Conservation (phyloP, 352 stramenopile genomes). For the Phytophthora agathidicida region DNA sequence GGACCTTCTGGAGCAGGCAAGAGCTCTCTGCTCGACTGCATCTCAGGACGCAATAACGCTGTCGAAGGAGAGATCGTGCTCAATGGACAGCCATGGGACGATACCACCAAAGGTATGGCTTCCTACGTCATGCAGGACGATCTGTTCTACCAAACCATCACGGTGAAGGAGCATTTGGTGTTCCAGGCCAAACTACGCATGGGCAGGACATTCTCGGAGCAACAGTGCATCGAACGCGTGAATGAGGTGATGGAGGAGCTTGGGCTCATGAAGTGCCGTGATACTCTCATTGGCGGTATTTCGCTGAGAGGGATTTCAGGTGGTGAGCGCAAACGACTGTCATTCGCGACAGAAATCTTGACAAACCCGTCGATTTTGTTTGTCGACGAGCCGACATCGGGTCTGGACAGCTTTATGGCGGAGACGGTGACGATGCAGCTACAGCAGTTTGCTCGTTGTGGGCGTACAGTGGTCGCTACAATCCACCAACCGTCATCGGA, state of each 20-base stretch:
- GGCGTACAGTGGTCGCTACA: slow-evolving; percentile 87
- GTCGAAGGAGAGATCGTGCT: slow-evolving; percentile 67
- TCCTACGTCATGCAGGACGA: slow-evolving; percentile 93
- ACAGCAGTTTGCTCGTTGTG: slow-evolving; percentile 70
- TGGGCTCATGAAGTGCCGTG: slow-evolving; percentile 53
- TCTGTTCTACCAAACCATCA: slow-evolving; percentile 88
- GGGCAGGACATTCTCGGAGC: slow-evolving; percentile 36
- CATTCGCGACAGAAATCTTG: slow-evolving; percentile 86
- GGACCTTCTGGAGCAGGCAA: slow-evolving; percentile 84
- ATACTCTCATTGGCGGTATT: slow-evolving; percentile 63
- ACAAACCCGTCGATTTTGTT: slow-evolving; percentile 85
- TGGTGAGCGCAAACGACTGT: slow-evolving; percentile 83
- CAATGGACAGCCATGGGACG: slow-evolving; percentile 59
- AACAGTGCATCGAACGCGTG: slow-evolving; percentile 45
- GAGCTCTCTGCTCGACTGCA: slow-evolving; percentile 94
- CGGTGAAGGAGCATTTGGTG: slow-evolving; percentile 88
- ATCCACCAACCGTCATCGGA: slow-evolving; percentile 87
- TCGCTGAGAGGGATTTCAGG: slow-evolving; percentile 63
- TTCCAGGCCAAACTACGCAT: slow-evolving; percentile 87
- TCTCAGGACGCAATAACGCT: slow-evolving; percentile 87
- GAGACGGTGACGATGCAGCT: slow-evolving; percentile 52
- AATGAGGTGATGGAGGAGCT: slow-evolving; percentile 62
- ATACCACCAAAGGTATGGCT: slow-evolving; percentile 29
- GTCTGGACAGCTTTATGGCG: slow-evolving; percentile 61
- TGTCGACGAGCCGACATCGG: slow-evolving; percentile 83